Evolutionary conservation across 1,284 basidiomycete species (phyloP).

Genomic region (Boletus semigastroideus): DNA sequence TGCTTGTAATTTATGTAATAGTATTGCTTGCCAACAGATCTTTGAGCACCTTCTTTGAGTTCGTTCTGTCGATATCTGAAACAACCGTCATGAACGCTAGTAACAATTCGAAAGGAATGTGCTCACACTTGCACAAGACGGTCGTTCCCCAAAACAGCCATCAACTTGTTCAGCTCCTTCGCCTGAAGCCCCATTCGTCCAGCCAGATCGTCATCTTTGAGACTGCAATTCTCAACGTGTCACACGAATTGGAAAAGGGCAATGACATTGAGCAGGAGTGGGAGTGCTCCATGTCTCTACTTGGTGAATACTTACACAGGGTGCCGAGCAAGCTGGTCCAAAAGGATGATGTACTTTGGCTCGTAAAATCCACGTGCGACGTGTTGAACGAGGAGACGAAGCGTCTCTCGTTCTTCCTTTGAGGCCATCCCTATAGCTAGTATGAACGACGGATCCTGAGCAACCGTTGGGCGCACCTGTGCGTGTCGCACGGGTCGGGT

Average conservation of each 20-base stretch:
- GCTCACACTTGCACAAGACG: slow-evolving; percentile 82
- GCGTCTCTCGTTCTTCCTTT: slow-evolving; percentile 30
- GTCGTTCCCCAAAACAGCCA: slow-evolving; percentile 84
- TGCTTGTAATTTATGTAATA: slow-evolving; percentile 96
- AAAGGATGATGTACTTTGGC: slow-evolving; percentile 84
- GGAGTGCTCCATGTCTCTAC: slow-evolving; percentile 16
- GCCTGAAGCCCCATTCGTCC: slow-evolving; percentile 83
- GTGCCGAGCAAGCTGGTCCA: slow-evolving; percentile 91
- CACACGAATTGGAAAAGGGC: slow-evolving; percentile 19
- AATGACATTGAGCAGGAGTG: slow-evolving; percentile 21
- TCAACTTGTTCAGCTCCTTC: slow-evolving; percentile 94
- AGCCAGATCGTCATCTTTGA: slow-evolving; percentile 91
- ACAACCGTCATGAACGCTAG: slow-evolving; percentile 6
- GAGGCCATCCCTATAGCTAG: not conserved
- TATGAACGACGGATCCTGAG: too few relatives aligned
- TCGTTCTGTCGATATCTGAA: slow-evolving; percentile 81
- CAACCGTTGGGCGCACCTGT: too few relatives aligned
- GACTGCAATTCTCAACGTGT: slow-evolving; percentile 46
- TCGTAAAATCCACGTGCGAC: slow-evolving; percentile 95
- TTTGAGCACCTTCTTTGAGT: slow-evolving; percentile 62
- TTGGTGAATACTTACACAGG: slow-evolving; percentile 76
- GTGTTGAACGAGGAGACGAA: slow-evolving; percentile 10
- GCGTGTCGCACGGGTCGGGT: too few relatives aligned
- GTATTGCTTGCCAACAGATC: slow-evolving; percentile 65
- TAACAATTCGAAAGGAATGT: not conserved